Conservation (phyloP, 352 stramenopile genomes). For the Globisporangium solare region DNA sequence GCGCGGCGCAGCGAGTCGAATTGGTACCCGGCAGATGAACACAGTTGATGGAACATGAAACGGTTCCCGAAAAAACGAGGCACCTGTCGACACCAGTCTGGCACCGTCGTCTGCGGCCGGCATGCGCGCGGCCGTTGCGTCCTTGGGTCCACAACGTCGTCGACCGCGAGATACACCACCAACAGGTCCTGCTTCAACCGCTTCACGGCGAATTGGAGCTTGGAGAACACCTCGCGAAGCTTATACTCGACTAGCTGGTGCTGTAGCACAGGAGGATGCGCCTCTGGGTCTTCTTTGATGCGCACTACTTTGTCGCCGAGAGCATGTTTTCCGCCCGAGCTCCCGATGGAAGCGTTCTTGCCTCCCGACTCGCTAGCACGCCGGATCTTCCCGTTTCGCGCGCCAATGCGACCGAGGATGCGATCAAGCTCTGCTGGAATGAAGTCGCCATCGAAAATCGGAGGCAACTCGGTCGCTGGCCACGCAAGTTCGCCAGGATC, state of each 20-base stretch:
- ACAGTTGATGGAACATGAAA: slow-evolving; percentile 88
- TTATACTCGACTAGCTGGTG: slow-evolving; percentile 46
- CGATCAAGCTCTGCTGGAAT: slow-evolving; percentile 72
- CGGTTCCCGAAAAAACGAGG: slow-evolving; percentile 79
- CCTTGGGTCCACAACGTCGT: background rate
- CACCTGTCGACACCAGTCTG: slow-evolving; percentile 49
- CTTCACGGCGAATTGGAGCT: slow-evolving; percentile 54
- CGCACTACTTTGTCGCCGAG: slow-evolving; percentile 25
- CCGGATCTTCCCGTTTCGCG: slow-evolving; percentile 57
- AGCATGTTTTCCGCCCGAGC: slow-evolving; percentile 38
- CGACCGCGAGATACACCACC: slow-evolving; percentile 56
- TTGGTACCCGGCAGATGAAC: slow-evolving; percentile 70
- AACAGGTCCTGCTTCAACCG: slow-evolving; percentile 76
- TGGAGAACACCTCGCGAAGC: slow-evolving; percentile 64
- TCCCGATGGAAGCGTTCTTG: slow-evolving; percentile 40
- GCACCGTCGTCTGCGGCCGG: slow-evolving; percentile 33
- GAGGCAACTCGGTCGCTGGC: slow-evolving; percentile 50
- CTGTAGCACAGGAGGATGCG: background rate
- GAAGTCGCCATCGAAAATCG: slow-evolving; percentile 83
- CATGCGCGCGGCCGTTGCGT: slow-evolving; percentile 13
- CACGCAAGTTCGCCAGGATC: slow-evolving; percentile 90
- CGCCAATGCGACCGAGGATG: slow-evolving; percentile 58
- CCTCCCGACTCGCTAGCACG: slow-evolving; percentile 25
- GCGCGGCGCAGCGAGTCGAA: slow-evolving; percentile 85
- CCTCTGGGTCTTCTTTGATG: slow-evolving; percentile 44